Evolutionary conservation across 495 filamentous ascomycete genomes (phyloP).

Genomic region (Talaromyces adpressus): DNA sequence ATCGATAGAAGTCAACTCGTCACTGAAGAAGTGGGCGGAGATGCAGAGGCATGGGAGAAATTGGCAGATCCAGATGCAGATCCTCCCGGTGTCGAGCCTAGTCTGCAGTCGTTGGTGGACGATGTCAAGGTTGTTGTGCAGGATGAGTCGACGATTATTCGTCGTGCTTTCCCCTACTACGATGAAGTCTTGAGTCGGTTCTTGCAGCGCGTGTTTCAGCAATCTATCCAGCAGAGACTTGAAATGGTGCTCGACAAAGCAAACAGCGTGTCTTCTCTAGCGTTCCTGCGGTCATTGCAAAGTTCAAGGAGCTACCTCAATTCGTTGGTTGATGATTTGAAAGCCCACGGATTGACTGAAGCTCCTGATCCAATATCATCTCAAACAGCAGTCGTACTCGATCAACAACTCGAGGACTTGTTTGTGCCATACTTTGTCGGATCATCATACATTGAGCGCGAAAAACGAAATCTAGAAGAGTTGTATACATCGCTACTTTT

Average conservation of each 20-base stretch:
- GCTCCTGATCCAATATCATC: conserved; percentile 87
- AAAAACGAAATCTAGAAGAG: conserved; percentile 84
- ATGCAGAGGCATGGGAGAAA: conserved; percentile 80
- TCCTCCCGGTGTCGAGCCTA: conserved; percentile 83
- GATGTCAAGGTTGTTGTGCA: conserved; percentile 95
- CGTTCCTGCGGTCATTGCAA: conserved; percentile 87
- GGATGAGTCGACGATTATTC: conserved; percentile 93
- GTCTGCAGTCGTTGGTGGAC: conserved; percentile 82
- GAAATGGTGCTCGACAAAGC: conserved; percentile 97
- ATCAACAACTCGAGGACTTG: conserved; percentile 93
- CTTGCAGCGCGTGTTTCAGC: conserved; percentile 91
- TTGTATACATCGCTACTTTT: conserved; percentile 88
- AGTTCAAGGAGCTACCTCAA: conserved; percentile 81
- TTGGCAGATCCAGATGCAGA: conserved; percentile 91
- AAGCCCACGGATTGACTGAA: conserved; percentile 89
- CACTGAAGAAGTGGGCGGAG: conserved; percentile 79
- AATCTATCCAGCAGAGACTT: conserved; percentile 90
- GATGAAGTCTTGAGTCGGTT: conserved; percentile 91
- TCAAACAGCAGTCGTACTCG: conserved; percentile 75
- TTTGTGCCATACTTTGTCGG: conserved; percentile 94
- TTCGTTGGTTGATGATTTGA: conserved; percentile 82
- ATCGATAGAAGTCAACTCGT: conserved; percentile 87
- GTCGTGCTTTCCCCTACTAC: conserved; percentile 89
- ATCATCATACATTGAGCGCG: conserved; percentile 91
- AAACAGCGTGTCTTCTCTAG: conserved; percentile 78